Evolutionary conservation across 2,329 filamentous ascomycete species (phyloP).

Genomic region (Tolypocladium endophyticum): DNA sequence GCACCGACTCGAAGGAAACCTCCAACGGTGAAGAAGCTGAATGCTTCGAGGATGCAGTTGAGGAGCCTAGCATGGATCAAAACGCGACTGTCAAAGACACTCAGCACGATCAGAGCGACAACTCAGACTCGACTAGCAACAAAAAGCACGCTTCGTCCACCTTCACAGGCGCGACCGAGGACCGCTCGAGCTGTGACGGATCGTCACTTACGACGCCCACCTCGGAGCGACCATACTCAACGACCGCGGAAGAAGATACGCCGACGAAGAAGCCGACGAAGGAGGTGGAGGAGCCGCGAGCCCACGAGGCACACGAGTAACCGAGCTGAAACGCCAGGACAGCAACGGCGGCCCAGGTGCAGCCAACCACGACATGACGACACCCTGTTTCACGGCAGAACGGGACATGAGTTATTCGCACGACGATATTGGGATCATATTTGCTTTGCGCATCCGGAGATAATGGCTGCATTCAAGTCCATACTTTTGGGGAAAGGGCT

Average conservation of each 20-base stretch:
- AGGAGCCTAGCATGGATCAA: not conserved
- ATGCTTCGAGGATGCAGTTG: not conserved
- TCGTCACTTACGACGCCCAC: conserved; percentile 27
- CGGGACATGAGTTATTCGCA: conserved; percentile 1
- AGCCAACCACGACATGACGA: conserved; percentile 5
- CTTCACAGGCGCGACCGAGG: conserved; percentile 25
- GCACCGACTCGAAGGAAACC: not conserved
- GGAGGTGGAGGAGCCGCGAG: conserved; percentile 7
- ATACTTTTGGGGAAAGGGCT: not conserved
- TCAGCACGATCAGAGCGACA: conserved; percentile 10
- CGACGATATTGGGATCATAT: conserved; percentile 1
- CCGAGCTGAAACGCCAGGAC: not conserved
- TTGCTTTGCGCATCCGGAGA: not conserved
- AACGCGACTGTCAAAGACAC: not conserved
- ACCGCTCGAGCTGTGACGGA: conserved; percentile 25
- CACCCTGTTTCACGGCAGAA: conserved; percentile 2
- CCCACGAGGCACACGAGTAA: not conserved
- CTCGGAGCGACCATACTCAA: conserved; percentile 23
- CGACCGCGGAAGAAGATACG: conserved; percentile 19
- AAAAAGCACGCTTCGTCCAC: conserved; percentile 27
- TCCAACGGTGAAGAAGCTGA: not conserved
- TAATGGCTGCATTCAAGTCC: not conserved
- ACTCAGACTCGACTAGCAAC: conserved; percentile 15
- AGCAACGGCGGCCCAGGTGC: conserved; percentile 2
- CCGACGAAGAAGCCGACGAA: conserved; percentile 17